A percentile compares a stretch with the other conserved stretches of the same genome.
Conservation (phyloP, 2,329 filamentous ascomycete species). For the Tympanopsis confertula region DNA sequence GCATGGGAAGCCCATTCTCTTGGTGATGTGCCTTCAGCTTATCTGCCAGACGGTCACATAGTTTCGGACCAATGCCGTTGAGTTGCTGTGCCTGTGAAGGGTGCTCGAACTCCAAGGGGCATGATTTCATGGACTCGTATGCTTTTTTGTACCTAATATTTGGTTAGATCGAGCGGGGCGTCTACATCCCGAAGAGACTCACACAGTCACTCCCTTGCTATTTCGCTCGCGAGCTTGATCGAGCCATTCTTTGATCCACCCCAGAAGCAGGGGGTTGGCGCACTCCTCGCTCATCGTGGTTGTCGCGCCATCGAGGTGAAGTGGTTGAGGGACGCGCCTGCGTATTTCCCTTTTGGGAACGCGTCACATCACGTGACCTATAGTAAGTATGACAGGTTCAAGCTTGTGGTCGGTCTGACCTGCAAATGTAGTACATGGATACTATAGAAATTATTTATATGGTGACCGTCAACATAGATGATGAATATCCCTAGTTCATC, state of each 20-base stretch:
- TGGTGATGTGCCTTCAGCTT: constrained; percentile 47
- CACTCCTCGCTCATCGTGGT: constrained; percentile 24
- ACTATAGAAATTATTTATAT: too few relatives aligned
- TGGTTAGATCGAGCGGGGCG: neutral
- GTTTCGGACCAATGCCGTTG: constrained; percentile 62
- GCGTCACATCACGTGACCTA: too few relatives aligned
- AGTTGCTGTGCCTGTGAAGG: constrained; percentile 63
- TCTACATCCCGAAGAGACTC: neutral
- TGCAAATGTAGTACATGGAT: too few relatives aligned
- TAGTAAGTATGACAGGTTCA: too few relatives aligned
- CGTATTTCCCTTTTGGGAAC: too few relatives aligned
- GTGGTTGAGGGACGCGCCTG: too few relatives aligned
- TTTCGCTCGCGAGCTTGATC: constrained; percentile 58
- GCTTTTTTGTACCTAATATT: constrained; percentile 61
- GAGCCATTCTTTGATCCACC: constrained; percentile 69
- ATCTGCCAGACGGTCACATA: constrained; percentile 59
- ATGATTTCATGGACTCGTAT: constrained; percentile 65
- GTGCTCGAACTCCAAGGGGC: constrained; percentile 59
- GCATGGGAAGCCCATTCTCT: constrained; percentile 58
- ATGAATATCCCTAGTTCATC: too few relatives aligned
- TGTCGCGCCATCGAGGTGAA: neutral
- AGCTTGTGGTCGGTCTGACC: too few relatives aligned
- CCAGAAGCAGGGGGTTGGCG: constrained; percentile 60
- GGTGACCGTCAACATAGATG: too few relatives aligned
- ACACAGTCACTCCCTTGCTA: constrained; percentile 47